Evolutionary conservation across 257 asterid species (phyloP).

Genomic region (Gentiana macrophylla): DNA sequence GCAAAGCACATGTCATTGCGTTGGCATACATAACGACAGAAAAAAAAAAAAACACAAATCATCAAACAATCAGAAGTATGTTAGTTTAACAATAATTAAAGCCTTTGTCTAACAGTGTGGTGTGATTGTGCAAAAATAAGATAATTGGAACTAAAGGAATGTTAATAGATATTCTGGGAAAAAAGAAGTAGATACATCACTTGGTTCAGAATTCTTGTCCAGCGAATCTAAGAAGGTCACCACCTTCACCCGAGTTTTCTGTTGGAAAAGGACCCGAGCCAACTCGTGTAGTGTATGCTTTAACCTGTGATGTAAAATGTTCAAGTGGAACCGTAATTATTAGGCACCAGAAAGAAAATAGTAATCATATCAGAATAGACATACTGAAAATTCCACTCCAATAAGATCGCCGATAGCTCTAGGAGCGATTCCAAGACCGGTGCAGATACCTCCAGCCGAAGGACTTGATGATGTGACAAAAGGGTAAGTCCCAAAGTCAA

Average conservation of each 20-base stretch:
- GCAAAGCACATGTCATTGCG: too few species aligned
- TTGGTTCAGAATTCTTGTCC: conserved; percentile 95
- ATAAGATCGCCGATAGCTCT: conserved; percentile 80
- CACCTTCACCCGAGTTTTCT: conserved; percentile 68
- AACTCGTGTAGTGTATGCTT: conserved; percentile 92
- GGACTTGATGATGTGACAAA: conserved; percentile 95
- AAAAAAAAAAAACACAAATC: too few species aligned
- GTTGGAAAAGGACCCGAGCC: conserved; percentile 99
- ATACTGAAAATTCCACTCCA: conserved; percentile 57
- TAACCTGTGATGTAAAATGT: conserved; percentile 45
- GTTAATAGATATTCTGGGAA: too few species aligned
- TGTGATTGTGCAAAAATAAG: too few species aligned
- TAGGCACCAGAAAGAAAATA: too few species aligned
- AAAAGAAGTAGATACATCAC: too few species aligned
- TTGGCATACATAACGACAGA: too few species aligned
- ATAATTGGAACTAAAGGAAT: too few species aligned
- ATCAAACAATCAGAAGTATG: too few species aligned
- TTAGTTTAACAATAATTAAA: too few species aligned
- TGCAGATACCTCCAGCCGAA: conserved; percentile 98
- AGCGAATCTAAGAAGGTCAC: conserved; percentile 74
- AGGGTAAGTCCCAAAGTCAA: conserved; percentile 96
- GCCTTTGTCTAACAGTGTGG: too few species aligned
- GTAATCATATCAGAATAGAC: neutral
- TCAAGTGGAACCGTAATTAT: too few species aligned
- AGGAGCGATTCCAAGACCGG: conserved; percentile 98